Evolutionary conservation across 208 protist genomes (phyloP).

Genomic region (Leishmania lainsoni): DNA sequence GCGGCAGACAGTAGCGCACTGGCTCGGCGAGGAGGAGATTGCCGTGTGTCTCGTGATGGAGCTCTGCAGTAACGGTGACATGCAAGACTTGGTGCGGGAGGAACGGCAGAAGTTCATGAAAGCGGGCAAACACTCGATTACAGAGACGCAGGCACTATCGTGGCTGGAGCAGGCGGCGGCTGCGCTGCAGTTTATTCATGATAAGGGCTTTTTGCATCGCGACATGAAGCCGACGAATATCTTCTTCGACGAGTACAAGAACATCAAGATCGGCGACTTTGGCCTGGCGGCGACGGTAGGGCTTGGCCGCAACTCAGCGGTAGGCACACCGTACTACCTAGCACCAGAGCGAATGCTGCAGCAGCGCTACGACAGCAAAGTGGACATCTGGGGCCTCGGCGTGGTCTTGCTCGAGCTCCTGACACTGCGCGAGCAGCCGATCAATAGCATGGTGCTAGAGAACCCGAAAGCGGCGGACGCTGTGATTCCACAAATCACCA

Average conservation of each 20-base stretch:
- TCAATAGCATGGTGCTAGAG: conserved; percentile 85
- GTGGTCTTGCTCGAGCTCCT: conserved; percentile 79
- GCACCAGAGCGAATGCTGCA: conserved; percentile 90
- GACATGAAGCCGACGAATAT: conserved; percentile 93
- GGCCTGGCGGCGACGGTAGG: conserved; percentile 79
- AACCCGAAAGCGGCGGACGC: conserved; percentile 49
- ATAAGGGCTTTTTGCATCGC: conserved; percentile 83
- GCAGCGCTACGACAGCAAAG: conserved; percentile 82
- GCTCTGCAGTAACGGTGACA: conserved; percentile 78
- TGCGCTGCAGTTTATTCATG: conserved; percentile 85
- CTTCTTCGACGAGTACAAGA: conserved; percentile 76
- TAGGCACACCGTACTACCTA: conserved; percentile 92
- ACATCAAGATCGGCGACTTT: conserved; percentile 91
- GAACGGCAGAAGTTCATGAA: conserved; percentile 71
- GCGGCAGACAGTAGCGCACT: conserved; percentile 10
- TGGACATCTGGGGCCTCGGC: conserved; percentile 88
- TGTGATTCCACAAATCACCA: conserved; percentile 59
- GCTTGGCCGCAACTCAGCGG: conserved; percentile 60
- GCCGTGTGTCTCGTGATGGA: conserved; percentile 91
- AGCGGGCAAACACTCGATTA: conserved; percentile 62
- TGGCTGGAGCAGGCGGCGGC: conserved; percentile 83
- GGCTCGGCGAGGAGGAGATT: conserved; percentile 44
- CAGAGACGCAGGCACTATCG: conserved; percentile 58
- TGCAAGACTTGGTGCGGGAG: conserved; percentile 64
- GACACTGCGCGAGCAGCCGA: conserved; percentile 77